These are phyloP conservation scores for Phylloporus sp. DNA, from an alignment of 768 basidiomycete species.

Conservation along the genomic window DNA sequence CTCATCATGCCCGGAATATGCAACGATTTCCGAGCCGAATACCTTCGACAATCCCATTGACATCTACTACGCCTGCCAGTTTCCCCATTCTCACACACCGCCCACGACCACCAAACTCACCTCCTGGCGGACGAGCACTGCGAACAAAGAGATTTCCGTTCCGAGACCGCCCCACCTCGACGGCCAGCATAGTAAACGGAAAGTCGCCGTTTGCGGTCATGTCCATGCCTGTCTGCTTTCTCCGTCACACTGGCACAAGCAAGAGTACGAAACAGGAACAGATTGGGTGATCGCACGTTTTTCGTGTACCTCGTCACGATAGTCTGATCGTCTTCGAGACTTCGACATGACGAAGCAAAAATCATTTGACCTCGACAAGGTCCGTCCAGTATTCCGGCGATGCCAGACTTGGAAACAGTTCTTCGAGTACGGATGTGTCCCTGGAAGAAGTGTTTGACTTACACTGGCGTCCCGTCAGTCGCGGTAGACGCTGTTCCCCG, in stretches of 20 bases:
- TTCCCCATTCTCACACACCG: slow-evolving; percentile 19
- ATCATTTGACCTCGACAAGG: slow-evolving; percentile 92
- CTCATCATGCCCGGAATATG: slow-evolving; percentile 78
- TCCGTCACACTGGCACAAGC: slow-evolving; percentile 24
- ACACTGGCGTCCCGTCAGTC: not conserved
- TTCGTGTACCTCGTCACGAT: slow-evolving; percentile 2
- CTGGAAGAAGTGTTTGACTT: not conserved
- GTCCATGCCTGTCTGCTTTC: slow-evolving; percentile 59
- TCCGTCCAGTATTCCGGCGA: too few species aligned
- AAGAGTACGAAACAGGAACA: slow-evolving; percentile 56
- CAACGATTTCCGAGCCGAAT: slow-evolving; percentile 86
- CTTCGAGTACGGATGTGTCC: slow-evolving; percentile 16
- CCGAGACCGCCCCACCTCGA: slow-evolving; percentile 50
- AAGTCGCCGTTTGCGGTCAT: slow-evolving; percentile 51
- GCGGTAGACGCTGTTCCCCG: not conserved
- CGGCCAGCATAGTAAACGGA: not conserved
- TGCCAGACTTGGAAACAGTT: slow-evolving; percentile 5
- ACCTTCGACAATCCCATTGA: slow-evolving; percentile 49
- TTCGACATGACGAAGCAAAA: slow-evolving; percentile 71
- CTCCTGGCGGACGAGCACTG: slow-evolving; percentile 59
- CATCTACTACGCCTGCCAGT: slow-evolving; percentile 73
- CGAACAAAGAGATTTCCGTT: slow-evolving; percentile 72
- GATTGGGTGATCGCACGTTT: slow-evolving; percentile 38
- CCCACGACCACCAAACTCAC: slow-evolving; percentile 53
- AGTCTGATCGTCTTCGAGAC: slow-evolving; percentile 32